These are phyloP conservation scores for Spongospora subterranea DNA, from an alignment of 208 protist genomes.

Conservation along the genomic window DNA sequence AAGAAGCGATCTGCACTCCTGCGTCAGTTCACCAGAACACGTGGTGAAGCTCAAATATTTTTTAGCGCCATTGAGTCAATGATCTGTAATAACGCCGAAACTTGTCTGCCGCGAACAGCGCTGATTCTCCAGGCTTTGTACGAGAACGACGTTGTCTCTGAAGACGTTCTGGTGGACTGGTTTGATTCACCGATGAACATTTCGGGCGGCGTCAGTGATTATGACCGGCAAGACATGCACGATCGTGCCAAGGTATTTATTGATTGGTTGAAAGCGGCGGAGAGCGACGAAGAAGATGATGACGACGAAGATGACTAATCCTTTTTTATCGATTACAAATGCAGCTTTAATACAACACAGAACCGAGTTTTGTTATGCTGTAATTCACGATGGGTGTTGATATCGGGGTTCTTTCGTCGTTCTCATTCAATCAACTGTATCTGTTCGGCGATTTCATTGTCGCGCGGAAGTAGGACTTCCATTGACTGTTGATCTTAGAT, in stretches of 20 bases:
- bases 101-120: background rate
- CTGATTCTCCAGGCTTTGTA: conserved; percentile 25
- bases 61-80: background rate
- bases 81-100: background rate
- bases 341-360: no score
- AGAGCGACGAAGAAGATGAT: conserved; percentile 43
- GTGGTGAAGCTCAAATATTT: background rate
- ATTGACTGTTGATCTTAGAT: no score
- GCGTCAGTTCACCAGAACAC: background rate
- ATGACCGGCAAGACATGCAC: conserved; percentile 8
- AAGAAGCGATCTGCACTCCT: background rate
- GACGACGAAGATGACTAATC: background rate
- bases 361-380: no score
- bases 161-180: conserved; percentile 35
- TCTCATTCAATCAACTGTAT: no score
- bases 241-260: background rate
- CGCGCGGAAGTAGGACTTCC: no score
- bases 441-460: no score
- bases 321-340: no score
- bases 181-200: background rate
- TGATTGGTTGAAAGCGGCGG: conserved; percentile 30
- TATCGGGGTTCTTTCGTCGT: no score
- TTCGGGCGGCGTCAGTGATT: background rate
- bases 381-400: no score
- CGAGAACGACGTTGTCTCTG: background rate